These are phyloP conservation scores for Cairneyella variabilis DNA, from an alignment of 495 filamentous ascomycete species.

Conservation along the genomic window DNA sequence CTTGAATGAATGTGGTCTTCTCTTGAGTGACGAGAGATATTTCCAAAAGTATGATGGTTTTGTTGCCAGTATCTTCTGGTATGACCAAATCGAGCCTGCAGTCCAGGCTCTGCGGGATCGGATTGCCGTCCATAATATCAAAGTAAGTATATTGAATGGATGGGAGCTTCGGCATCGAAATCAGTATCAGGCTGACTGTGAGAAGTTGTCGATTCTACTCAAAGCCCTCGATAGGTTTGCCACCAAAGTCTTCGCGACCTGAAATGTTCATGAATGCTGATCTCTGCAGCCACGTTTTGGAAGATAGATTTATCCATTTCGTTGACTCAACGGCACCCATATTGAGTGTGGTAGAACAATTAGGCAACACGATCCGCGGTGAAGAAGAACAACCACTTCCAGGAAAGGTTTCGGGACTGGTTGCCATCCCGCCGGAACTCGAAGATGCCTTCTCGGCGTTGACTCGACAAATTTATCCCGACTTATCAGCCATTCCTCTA, in stretches of 20 bases:
- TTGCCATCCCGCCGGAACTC: background rate
- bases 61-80: background rate
- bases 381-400: background rate
- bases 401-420: background rate
- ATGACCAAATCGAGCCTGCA: background rate
- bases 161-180: too few relatives aligned
- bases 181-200: too few relatives aligned
- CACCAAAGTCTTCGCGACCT: background rate
- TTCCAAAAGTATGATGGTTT: slow-evolving; percentile 4
- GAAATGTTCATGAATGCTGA: background rate
- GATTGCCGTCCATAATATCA: background rate
- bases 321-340: background rate
- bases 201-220: background rate
- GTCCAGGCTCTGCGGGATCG: background rate
- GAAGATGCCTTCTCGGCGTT: background rate
- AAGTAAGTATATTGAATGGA: background rate
- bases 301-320: background rate
- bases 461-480: background rate
- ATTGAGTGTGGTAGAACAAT: background rate
- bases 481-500: background rate
- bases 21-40: slow-evolving; percentile 2
- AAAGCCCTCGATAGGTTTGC: slow-evolving; percentile 2
- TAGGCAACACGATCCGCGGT: background rate
- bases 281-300: background rate
- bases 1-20: background rate